Conservation (phyloP, 257 asterid species). For the Nicotiana sylvestris region DNA sequence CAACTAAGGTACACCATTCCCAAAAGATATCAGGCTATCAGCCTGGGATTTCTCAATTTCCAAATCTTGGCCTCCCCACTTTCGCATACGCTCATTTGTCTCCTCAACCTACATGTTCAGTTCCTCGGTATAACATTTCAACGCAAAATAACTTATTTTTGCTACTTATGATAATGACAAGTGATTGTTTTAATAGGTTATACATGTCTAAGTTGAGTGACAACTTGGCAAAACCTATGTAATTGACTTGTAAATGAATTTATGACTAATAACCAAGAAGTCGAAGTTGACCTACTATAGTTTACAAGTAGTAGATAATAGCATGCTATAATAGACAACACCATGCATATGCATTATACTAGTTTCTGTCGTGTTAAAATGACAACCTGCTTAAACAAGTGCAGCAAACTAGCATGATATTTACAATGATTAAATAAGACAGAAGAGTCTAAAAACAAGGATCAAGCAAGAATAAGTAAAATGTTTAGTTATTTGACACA, state of each 20-base stretch:
- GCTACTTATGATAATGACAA: not conserved
- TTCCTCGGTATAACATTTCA: not conserved
- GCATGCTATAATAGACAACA: not conserved
- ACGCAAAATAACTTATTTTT: not conserved
- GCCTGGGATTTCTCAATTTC: not conserved
- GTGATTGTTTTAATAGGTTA: not conserved
- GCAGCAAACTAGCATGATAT: not conserved
- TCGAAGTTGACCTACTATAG: not conserved
- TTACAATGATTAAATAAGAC: not conserved
- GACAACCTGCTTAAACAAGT: not conserved
- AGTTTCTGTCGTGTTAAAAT: not conserved
- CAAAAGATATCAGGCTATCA: not conserved
- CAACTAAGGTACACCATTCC: not conserved
- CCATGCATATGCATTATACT: not conserved
- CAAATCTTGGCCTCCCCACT: constrained; percentile 60
- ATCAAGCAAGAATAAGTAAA: not conserved
- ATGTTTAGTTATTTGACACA: not conserved
- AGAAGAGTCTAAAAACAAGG: not conserved
- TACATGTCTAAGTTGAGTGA: not conserved
- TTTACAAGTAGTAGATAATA: too few species aligned
- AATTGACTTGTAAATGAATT: not conserved
- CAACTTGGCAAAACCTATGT: not conserved
- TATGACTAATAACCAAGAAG: not conserved
- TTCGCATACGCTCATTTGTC: constrained; percentile 54
- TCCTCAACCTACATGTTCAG: constrained; percentile 46